Conservation (phyloP, 495 filamentous ascomycete species). For the Xylaria nigripes region DNA sequence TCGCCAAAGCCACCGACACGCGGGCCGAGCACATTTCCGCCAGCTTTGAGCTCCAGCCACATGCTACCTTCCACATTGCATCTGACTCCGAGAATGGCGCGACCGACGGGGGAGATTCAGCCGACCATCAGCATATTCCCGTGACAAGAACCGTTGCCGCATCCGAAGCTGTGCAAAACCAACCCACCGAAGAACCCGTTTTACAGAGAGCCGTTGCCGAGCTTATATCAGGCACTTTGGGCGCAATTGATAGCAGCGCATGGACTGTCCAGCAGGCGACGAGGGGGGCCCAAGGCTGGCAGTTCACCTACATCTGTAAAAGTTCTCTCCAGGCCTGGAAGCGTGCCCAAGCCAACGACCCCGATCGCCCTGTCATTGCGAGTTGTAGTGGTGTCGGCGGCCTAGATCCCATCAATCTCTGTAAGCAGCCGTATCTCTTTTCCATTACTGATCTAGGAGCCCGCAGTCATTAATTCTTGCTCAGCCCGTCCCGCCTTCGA, state of each 20-base stretch:
- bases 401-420: constrained; percentile 32
- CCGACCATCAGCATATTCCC: constrained; percentile 13
- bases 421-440: constrained; percentile 16
- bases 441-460: background rate
- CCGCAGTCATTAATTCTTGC: constrained; percentile 13
- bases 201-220: constrained; percentile 35
- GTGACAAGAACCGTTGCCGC: constrained; percentile 21
- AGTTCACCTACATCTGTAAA: constrained; percentile 41
- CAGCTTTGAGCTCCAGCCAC: constrained; percentile 32
- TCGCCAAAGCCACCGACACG: constrained; percentile 28
- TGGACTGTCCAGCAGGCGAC: constrained; percentile 37
- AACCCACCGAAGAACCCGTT: constrained; percentile 33
- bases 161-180: constrained; percentile 35
- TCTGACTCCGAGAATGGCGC: constrained; percentile 26
- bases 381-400: constrained; percentile 34
- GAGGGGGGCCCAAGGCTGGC: constrained; percentile 36
- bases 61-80: constrained; percentile 28
- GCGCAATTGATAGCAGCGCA: constrained; percentile 32
- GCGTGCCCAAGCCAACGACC: constrained; percentile 32
- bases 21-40: constrained; percentile 34
- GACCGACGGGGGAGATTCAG: constrained; percentile 19
- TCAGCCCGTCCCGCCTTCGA: constrained; percentile 43
- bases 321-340: constrained; percentile 40
- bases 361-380: constrained; percentile 28
- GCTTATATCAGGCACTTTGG: constrained; percentile 31